Evolutionary conservation across 2,329 filamentous ascomycete genomes (phyloP), one percentile per base, ranked within the genome.

Genomic region (Scortechinia acanthostroma): DNA sequence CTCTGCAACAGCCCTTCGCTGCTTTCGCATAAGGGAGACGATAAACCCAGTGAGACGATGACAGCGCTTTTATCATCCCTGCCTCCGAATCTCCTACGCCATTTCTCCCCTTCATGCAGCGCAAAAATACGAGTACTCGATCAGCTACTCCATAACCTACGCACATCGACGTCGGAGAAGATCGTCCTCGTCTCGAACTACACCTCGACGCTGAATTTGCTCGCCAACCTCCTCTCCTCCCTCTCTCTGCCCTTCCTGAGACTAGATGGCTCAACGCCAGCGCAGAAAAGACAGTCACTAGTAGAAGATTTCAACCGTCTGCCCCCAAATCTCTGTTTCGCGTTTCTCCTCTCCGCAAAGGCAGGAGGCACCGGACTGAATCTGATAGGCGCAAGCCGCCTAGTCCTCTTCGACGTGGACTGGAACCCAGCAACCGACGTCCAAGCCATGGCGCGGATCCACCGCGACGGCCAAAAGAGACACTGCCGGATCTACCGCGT

Each of bases 121-220:
- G 74, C 76, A 21, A 88, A 88, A 55, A 66, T 88, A 19, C 74
- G 80, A 37, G 75, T 86, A 2, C 67, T 88, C 2, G 82, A 88
- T 55, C 71, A 76, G 44, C 66, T 88, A 5, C 63, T 88, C 1
- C 73, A 82, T 51, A 71, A 70, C 10, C 70, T 88, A 20, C 73
- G 71, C 43, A 73, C 67, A 2, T 76, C 69, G 0, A 86, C 83
- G 0, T 64, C 72, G 1, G 84, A 88, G 53, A 88, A 88, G 54
- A 75, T 88, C 20, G 81, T 88, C 6, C 69, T 88, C 5, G 82
- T 88, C n/a, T 87, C 83, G 17, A 87, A 88, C 55, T 88, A 86
- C 57, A 88, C 84, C 0, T 78, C 80, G 6, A 88, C 84, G 0
- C 71, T 88, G 6, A 80, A 85, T 52, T 70, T 88, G 49, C 73